These are phyloP conservation scores for Handroanthus guayacan DNA, from an alignment of 257 asterid species.

Conservation along the genomic window DNA sequence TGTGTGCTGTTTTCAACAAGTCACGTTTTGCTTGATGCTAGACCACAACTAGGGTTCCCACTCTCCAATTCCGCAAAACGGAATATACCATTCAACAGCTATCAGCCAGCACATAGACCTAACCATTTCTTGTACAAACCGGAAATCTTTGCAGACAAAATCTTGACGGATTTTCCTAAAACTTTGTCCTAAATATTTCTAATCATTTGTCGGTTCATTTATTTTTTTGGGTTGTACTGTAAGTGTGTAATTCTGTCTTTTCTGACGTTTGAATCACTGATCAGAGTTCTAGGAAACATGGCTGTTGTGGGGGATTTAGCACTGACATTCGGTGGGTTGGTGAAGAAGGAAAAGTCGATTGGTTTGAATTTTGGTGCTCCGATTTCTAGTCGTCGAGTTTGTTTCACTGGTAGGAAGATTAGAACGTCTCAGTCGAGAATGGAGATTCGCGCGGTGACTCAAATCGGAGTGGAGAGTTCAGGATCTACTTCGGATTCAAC, in stretches of 20 bases:
- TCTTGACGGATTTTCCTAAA: conserved; percentile 53
- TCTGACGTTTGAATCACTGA: conserved; percentile 19
- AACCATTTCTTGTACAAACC: conserved; percentile 40
- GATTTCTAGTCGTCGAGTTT: conserved; percentile 36
- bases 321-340: conserved; percentile 42
- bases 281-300: conserved; percentile 42
- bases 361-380: conserved; percentile 48
- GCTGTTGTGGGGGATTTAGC: conserved; percentile 61
- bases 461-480: conserved; percentile 54
- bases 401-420: conserved; percentile 39
- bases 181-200: conserved; percentile 11
- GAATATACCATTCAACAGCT: conserved; percentile 9
- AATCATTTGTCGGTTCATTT: background rate
- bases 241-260: background rate
- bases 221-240: background rate
- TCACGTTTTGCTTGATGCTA: too few species aligned
- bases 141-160: conserved; percentile 36
- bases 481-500: conserved; percentile 37
- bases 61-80: conserved; percentile 1
- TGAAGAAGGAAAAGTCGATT: conserved; percentile 39
- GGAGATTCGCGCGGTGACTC: conserved; percentile 57
- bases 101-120: background rate
- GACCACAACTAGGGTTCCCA: conserved; percentile 36
- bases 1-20: too few species aligned
- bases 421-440: conserved; percentile 21